Evolutionary conservation across 805 yeast genomes (phyloP).

Genomic region (Jamesozyma hellenica): DNA sequence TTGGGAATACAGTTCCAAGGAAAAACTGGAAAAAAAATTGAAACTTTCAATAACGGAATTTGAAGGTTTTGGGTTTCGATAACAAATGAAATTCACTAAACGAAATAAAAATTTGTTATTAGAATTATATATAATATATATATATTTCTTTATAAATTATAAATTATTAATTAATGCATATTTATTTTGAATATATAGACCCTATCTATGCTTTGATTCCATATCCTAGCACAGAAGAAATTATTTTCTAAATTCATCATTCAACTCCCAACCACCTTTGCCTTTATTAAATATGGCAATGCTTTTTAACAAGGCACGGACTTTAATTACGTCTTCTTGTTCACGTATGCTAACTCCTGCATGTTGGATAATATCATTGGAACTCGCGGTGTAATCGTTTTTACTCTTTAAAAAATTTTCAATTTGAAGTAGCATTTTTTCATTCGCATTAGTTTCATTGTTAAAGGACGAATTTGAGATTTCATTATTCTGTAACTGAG

Average conservation of each 20-base stretch:
- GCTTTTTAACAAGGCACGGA: slow-evolving; percentile 58
- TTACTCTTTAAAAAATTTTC: slow-evolving; percentile 31
- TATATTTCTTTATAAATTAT: too few species aligned
- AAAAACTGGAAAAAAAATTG: slow-evolving; percentile 49
- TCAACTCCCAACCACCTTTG: slow-evolving; percentile 54
- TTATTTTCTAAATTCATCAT: slow-evolving; percentile 39
- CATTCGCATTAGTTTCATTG: neutral
- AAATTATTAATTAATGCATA: too few species aligned
- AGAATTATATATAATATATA: too few species aligned
- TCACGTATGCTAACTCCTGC: slow-evolving; percentile 33
- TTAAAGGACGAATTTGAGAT: slow-evolving; percentile 10
- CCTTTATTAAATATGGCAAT: slow-evolving; percentile 59
- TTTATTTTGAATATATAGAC: too few species aligned
- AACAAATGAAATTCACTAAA: neutral
- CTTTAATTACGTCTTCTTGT: slow-evolving; percentile 46
- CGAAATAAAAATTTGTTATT: too few species aligned
- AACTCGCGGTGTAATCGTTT: slow-evolving; percentile 35
- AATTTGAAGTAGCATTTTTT: slow-evolving; percentile 20
- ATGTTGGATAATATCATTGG: slow-evolving; percentile 38
- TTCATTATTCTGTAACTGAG: slow-evolving; percentile 11
- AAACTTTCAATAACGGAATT: slow-evolving; percentile 64
- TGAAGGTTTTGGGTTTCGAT: slow-evolving; percentile 69
- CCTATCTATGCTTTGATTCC: too few species aligned
- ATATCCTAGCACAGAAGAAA: too few species aligned
- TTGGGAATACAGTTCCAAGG: slow-evolving; percentile 49